Evolutionary conservation across 768 basidiomycete genomes (phyloP).

Genomic region (Lepiota brunneoincarnata): DNA sequence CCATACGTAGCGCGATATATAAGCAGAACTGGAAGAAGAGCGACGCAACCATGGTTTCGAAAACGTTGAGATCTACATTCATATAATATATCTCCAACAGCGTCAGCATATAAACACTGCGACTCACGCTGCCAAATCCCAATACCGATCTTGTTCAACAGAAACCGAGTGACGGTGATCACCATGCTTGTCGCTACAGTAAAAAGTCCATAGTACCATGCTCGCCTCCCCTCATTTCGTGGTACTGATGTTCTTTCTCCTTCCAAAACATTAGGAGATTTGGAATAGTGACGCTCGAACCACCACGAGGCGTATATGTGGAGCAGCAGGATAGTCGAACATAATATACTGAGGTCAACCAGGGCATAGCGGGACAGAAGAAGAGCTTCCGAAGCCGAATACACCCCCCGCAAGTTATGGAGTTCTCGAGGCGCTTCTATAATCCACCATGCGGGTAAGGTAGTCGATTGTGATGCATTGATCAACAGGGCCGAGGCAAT

Average conservation of each 20-base stretch:
- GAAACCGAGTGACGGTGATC: constrained; percentile 47
- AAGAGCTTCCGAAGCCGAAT: constrained; percentile 51
- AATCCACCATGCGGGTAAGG: constrained; percentile 64
- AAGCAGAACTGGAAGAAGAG: constrained; percentile 90
- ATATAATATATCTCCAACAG: not conserved
- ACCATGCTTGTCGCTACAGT: constrained; percentile 49
- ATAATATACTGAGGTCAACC: constrained; percentile 77
- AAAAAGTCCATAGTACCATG: constrained; percentile 65
- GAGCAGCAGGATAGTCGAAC: constrained; percentile 73
- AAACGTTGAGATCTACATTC: constrained; percentile 65
- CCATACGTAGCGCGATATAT: constrained; percentile 85
- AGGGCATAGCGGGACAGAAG: constrained; percentile 71
- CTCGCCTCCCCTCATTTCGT: constrained; percentile 62
- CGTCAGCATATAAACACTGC: constrained; percentile 3
- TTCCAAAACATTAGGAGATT: constrained; percentile 41
- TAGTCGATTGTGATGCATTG: constrained; percentile 39
- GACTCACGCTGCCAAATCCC: constrained; percentile 73
- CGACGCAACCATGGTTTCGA: constrained; percentile 71
- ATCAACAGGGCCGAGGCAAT: constrained; percentile 69
- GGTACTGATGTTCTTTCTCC: constrained; percentile 77
- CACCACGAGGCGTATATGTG: constrained; percentile 80
- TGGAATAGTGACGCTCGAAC: constrained; percentile 55
- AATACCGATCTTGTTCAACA: constrained; percentile 38
- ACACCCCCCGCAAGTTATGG: constrained; percentile 33
- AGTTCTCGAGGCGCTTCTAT: constrained; percentile 72